These are phyloP conservation scores for Celoporthe dispersa DNA, from an alignment of 2,329 filamentous ascomycete genomes.

Conservation along the genomic window DNA sequence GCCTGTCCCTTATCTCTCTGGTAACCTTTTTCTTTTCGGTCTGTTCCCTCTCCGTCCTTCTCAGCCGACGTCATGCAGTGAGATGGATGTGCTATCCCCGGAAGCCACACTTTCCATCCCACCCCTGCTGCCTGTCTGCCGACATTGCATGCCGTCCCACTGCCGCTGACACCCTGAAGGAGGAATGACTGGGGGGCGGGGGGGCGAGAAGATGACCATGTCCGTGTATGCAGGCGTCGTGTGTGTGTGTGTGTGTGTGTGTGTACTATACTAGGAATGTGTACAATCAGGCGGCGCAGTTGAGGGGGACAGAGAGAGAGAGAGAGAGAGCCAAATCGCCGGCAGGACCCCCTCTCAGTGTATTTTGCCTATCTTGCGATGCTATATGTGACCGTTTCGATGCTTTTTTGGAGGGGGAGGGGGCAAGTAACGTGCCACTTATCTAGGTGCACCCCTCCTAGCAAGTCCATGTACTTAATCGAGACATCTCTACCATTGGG, in stretches of 20 bases:
- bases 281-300: background rate
- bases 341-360: background rate
- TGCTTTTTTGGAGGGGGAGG: background rate
- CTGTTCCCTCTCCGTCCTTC: background rate
- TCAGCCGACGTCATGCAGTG: background rate
- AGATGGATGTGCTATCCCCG: background rate
- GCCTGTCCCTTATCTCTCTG: background rate
- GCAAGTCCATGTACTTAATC: background rate
- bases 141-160: background rate
- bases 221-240: background rate
- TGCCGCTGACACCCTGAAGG: background rate
- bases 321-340: background rate
- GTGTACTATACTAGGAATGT: background rate
- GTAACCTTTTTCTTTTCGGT: background rate
- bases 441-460: background rate
- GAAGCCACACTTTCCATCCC: background rate
- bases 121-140: background rate
- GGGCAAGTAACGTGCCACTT: background rate
- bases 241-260: too few relatives aligned
- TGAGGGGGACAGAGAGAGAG: background rate
- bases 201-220: background rate
- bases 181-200: background rate
- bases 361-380: background rate
- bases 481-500: too few relatives aligned
- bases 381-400: background rate